These are phyloP conservation scores for Spatholobus suberectus DNA, from an alignment of 306 rosid genomes.

Conservation along the genomic window DNA sequence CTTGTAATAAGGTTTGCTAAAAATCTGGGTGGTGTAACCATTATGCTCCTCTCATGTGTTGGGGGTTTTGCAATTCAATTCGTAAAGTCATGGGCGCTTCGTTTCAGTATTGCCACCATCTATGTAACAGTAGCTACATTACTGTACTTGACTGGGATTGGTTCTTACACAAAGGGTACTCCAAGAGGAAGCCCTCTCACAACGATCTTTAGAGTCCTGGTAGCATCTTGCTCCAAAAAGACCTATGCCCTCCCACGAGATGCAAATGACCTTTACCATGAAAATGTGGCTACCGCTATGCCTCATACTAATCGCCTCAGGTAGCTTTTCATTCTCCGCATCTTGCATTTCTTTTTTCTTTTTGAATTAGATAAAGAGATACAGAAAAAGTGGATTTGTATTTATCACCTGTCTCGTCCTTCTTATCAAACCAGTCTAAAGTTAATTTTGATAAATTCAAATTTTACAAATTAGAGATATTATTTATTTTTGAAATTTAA, in stretches of 20 bases:
- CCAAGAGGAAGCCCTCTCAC: constrained; percentile 43
- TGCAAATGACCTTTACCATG: constrained; percentile 8
- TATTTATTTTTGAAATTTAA: too few relatives aligned
- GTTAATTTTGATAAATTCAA: too few relatives aligned
- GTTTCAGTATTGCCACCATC: constrained; percentile 31
- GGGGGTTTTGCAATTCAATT: constrained; percentile 30
- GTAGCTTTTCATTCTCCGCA: background rate
- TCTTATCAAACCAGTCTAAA: too few relatives aligned
- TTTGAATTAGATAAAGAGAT: too few relatives aligned
- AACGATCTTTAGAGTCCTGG: constrained; percentile 33
- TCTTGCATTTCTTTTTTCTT: too few relatives aligned
- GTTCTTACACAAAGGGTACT: background rate
- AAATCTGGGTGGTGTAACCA: background rate
- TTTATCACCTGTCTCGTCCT: too few relatives aligned
- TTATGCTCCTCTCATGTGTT: background rate
- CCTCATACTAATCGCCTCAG: constrained; percentile 33
- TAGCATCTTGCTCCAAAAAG: constrained; percentile 37
- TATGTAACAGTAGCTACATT: constrained; percentile 7
- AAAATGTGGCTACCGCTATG: background rate
- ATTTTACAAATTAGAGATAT: too few relatives aligned
- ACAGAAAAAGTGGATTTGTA: too few relatives aligned
- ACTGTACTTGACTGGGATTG: constrained; percentile 34
- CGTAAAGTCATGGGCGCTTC: constrained; percentile 40
- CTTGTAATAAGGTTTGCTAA: background rate
- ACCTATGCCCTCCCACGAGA: background rate